phyloP scores from a whole-genome alignment of 2,329 filamentous ascomycete genomes.

The Aspergillus arachidicola region DNA sequence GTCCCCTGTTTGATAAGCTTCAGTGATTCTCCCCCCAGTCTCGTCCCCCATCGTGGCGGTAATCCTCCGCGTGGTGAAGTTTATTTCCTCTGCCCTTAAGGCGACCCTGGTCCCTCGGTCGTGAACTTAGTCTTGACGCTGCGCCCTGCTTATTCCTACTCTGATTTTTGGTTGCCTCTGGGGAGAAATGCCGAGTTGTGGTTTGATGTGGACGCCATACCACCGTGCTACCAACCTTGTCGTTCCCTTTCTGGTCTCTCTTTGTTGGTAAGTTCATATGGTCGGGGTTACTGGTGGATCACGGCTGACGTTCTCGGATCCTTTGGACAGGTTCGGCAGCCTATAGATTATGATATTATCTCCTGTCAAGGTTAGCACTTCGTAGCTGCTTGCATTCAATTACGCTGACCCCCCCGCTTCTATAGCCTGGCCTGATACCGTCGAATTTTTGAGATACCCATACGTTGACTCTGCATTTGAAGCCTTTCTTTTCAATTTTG shows the following conservation, averaged over 20 bases:
- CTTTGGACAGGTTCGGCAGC: not conserved
- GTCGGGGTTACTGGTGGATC: not conserved
- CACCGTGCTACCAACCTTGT: not conserved
- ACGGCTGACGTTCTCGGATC: not conserved
- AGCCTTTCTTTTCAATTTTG: not conserved
- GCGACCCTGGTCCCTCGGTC: not conserved
- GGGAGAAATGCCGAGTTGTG: not conserved
- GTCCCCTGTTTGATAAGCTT: slow-evolving; percentile 9
- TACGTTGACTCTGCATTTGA: not conserved
- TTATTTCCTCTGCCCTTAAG: not conserved
- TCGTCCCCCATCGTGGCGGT: slow-evolving; percentile 3
- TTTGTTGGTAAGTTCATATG: not conserved
- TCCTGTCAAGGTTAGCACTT: slow-evolving; percentile 7
- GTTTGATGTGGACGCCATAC: not conserved
- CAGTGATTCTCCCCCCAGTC: slow-evolving; percentile 4
- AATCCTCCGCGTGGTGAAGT: slow-evolving; percentile 5
- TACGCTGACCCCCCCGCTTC: not conserved
- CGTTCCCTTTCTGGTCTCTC: not conserved
- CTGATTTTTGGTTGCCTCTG: not conserved
- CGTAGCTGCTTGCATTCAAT: not conserved
- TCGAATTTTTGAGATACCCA: slow-evolving; percentile 1
- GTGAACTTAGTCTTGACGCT: not conserved
- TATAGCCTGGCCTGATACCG: not conserved
- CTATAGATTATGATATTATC: slow-evolving; percentile 4
- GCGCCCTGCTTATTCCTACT: not conserved